Percentiles rank a stretch among this genome's conserved stretches.
Evolutionary conservation across 441 rosid genomes (phyloP).

Genomic region (Adansonia gregorii): DNA sequence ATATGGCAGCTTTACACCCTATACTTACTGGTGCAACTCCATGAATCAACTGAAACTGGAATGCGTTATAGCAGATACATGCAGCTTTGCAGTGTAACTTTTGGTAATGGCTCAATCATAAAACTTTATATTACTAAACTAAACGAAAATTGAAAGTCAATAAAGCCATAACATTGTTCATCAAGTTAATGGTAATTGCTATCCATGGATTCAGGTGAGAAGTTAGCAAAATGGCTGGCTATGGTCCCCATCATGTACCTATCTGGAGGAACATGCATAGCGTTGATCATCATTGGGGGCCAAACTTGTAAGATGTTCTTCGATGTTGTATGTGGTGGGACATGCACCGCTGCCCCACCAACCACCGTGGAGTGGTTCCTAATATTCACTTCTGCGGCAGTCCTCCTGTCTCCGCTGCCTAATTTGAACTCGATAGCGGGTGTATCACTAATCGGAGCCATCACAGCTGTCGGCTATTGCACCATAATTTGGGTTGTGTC

Average conservation of each 20-base stretch:
- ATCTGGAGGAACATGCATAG: constrained; percentile 77
- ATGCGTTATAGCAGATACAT: constrained; percentile 75
- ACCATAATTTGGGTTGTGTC: constrained; percentile 75
- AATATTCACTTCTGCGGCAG: constrained; percentile 62
- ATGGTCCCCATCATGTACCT: constrained; percentile 68
- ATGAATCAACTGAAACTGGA: constrained; percentile 64
- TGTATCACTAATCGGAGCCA: constrained; percentile 63
- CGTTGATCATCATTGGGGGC: constrained; percentile 74
- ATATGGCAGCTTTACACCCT: constrained; percentile 85
- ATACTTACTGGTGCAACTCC: constrained; percentile 77
- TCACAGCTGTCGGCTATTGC: constrained; percentile 66
- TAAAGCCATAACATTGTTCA: neutral
- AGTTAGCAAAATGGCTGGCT: constrained; percentile 58
- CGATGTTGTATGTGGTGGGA: constrained; percentile 51
- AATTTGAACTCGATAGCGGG: constrained; percentile 88
- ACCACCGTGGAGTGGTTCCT: constrained; percentile 74
- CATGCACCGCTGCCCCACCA: constrained; percentile 51
- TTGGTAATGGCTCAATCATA: constrained; percentile 50
- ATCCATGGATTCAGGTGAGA: constrained; percentile 54
- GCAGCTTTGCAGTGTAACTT: constrained; percentile 63
- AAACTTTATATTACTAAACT: neutral
- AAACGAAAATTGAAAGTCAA: neutral
- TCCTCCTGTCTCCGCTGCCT: constrained; percentile 77
- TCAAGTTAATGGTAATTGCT: neutral
- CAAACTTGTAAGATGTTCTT: constrained; percentile 54